These are phyloP conservation scores for Cercospora sp. DNA, from an alignment of 2,329 filamentous ascomycete species.

Conservation along the genomic window DNA sequence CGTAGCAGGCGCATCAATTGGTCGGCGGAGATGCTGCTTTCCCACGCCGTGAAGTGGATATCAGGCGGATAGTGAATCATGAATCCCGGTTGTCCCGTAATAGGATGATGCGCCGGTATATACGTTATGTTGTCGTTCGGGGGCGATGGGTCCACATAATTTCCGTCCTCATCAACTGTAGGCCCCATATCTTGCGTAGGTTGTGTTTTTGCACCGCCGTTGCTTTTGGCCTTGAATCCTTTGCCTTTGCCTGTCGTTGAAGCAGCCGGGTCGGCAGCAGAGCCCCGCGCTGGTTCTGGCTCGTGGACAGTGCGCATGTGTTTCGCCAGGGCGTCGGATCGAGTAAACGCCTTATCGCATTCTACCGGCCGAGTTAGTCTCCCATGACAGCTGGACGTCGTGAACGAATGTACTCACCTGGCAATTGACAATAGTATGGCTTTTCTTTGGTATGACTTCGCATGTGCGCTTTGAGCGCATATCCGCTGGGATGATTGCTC, in stretches of 20 bases:
- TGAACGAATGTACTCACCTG: conserved; percentile 60
- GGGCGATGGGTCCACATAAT: conserved; percentile 36
- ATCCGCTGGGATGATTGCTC: conserved; percentile 88
- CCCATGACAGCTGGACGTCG: neutral
- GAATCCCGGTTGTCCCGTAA: conserved; percentile 53
- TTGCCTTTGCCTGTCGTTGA: conserved; percentile 51
- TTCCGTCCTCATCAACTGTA: conserved; percentile 36
- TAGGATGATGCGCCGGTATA: conserved; percentile 59
- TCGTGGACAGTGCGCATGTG: conserved; percentile 99
- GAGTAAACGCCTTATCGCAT: conserved; percentile 94
- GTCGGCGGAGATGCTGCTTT: conserved; percentile 65
- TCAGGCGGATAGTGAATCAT: conserved; percentile 57
- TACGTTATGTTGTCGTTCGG: conserved; percentile 60
- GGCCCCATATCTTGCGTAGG: conserved; percentile 29
- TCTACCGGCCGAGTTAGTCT: conserved; percentile 55
- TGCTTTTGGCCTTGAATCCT: conserved; percentile 40
- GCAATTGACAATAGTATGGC: conserved; percentile 93
- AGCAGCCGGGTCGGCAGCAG: conserved; percentile 68
- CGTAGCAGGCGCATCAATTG: conserved; percentile 63
- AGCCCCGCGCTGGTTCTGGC: conserved; percentile 75
- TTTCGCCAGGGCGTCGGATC: conserved; percentile 93
- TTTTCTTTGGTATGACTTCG: conserved; percentile 97
- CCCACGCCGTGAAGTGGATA: conserved; percentile 63
- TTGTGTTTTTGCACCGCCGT: conserved; percentile 33
- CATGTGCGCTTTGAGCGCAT: conserved; percentile 96